Evolutionary conservation across 148 eudicot species (phyloP).

Genomic region (Selenicereus undatus): DNA sequence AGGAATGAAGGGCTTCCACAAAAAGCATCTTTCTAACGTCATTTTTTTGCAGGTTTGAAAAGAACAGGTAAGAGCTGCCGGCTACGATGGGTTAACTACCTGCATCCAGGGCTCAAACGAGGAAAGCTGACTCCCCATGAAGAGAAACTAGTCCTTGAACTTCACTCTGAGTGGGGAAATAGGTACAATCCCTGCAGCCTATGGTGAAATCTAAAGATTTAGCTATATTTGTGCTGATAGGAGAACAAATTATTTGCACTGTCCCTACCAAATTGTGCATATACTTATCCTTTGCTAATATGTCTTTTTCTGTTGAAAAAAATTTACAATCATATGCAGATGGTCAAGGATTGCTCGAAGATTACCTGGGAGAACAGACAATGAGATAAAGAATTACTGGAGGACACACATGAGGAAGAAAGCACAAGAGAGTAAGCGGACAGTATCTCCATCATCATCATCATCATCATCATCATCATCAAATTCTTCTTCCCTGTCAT

Average conservation of each 20-base stretch:
- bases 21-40: slow-evolving; percentile 34
- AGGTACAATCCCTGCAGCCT: slow-evolving; percentile 41
- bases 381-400: slow-evolving; percentile 90
- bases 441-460: slow-evolving; percentile 43
- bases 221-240: background rate
- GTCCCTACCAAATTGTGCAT: background rate
- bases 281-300: background rate
- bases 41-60: slow-evolving; percentile 69
- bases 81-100: slow-evolving; percentile 94
- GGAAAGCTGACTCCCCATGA: slow-evolving; percentile 89
- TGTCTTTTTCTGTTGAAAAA: background rate
- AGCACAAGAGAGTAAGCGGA: slow-evolving; percentile 63
- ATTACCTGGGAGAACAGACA: slow-evolving; percentile 81
- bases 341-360: slow-evolving; percentile 79
- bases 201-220: background rate
- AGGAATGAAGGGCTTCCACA: slow-evolving; percentile 36
- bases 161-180: slow-evolving; percentile 87
- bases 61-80: slow-evolving; percentile 97
- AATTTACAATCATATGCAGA: slow-evolving; percentile 30
- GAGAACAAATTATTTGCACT: background rate
- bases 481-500: slow-evolving; percentile 33
- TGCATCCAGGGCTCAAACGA: slow-evolving; percentile 80
- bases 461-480: slow-evolving; percentile 41
- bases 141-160: slow-evolving; percentile 76
- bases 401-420: slow-evolving; percentile 83